Evolutionary conservation across 495 filamentous ascomycete species (phyloP).

Genomic region (Friedmanniomyces simplex): DNA sequence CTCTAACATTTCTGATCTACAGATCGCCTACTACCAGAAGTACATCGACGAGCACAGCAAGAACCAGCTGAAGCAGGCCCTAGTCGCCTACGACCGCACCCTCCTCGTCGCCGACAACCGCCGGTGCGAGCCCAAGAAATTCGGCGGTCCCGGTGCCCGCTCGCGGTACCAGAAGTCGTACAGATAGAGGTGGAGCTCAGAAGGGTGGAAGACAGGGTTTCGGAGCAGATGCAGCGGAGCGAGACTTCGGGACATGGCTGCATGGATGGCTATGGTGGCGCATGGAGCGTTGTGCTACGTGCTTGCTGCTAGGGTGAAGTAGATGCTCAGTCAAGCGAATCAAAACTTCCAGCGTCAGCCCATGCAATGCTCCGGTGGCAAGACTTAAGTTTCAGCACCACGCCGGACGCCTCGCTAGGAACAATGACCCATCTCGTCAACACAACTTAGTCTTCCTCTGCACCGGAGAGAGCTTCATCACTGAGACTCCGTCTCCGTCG

Average conservation of each 20-base stretch:
- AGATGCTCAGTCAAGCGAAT: not conserved
- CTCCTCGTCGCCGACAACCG: constrained; percentile 96
- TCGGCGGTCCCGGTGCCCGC: constrained; percentile 80
- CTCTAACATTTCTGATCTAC: constrained; percentile 1
- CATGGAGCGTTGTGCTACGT: not conserved
- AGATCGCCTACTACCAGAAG: constrained; percentile 98
- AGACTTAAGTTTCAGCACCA: not conserved
- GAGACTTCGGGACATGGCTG: not conserved
- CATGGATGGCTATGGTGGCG: constrained; percentile 7
- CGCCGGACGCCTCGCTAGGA: constrained; percentile 18
- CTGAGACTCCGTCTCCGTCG: constrained; percentile 1
- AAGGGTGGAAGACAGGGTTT: not conserved
- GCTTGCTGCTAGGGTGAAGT: constrained; percentile 5
- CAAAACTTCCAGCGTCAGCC: not conserved
- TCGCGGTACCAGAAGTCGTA: constrained; percentile 92
- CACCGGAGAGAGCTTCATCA: not conserved
- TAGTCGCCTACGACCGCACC: constrained; percentile 91
- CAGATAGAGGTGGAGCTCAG: constrained; percentile 40
- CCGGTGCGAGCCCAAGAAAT: constrained; percentile 48
- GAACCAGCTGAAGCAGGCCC: constrained; percentile 93
- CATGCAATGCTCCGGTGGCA: not conserved
- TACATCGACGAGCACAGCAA: constrained; percentile 99
- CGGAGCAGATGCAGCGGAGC: not conserved
- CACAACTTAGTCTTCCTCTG: not conserved
- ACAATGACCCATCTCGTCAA: not conserved